A percentile compares a stretch with the other conserved stretches of the same genome.
Conservation (phyloP, 352 stramenopile genomes). For the Globisporangium orthogonon region DNA sequence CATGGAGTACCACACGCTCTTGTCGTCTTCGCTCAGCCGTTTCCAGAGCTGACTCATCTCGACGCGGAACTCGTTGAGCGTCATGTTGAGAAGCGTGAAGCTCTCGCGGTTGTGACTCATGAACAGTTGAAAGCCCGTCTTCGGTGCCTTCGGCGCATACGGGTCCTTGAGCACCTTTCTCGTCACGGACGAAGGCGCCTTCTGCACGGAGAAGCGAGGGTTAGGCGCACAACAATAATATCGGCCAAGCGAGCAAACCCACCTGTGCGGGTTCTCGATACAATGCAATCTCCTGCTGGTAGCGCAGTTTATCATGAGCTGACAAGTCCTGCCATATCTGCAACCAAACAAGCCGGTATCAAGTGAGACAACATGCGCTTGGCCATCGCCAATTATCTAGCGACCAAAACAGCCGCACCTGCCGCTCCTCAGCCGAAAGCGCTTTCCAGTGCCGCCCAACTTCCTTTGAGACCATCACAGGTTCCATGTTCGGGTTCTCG, state of each 20-base stretch:
- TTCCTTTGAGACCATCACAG: conserved; percentile 37
- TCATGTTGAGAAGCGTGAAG: conserved; percentile 43
- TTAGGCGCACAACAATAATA: not conserved
- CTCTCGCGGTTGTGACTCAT: conserved; percentile 48
- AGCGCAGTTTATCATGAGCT: conserved; percentile 37
- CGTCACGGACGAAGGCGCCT: conserved; percentile 2
- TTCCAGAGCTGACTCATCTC: conserved; percentile 56
- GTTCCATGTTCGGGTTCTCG: conserved; percentile 29
- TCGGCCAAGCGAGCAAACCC: not conserved
- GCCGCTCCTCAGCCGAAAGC: conserved; percentile 26
- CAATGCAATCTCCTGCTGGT: conserved; percentile 37
- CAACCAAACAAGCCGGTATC: not conserved
- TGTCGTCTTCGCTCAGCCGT: conserved; percentile 31
- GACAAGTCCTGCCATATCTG: conserved; percentile 46
- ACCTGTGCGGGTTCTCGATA: conserved; percentile 20
- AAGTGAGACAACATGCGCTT: not conserved
- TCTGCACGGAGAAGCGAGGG: not conserved
- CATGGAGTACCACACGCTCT: conserved; percentile 39
- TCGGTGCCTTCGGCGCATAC: conserved; percentile 29
- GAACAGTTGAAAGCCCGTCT: conserved; percentile 61
- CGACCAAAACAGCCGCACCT: conserved; percentile 12
- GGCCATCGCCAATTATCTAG: not conserved
- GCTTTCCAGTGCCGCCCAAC: conserved; percentile 44
- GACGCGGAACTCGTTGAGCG: conserved; percentile 43
- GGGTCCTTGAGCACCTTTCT: conserved; percentile 26